Percentiles rank a stretch among this genome's conserved stretches.
phyloP scores from a whole-genome alignment of 148 eudicot species.

The Rhododendron ferrugineum region DNA sequence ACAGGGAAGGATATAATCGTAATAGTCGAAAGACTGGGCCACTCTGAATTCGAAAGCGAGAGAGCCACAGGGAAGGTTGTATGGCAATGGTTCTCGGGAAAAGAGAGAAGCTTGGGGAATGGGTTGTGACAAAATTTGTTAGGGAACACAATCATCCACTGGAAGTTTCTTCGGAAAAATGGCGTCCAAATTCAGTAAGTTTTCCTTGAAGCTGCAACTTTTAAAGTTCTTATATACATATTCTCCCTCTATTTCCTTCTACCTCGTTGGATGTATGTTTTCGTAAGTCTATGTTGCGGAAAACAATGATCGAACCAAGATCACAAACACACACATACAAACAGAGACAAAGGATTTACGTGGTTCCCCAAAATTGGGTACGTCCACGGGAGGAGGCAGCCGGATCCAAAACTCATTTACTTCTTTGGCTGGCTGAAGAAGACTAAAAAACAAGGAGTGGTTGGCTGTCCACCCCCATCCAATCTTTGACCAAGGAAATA shows the following conservation, averaged over 20 bases:
- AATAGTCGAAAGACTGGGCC: not conserved
- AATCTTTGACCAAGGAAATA: too few relatives aligned
- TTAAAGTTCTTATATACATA: not conserved
- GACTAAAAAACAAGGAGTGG: too few relatives aligned
- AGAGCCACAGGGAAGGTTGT: conserved; percentile 14
- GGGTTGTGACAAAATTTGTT: not conserved
- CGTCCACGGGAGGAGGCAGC: too few relatives aligned
- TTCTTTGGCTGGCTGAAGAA: too few relatives aligned
- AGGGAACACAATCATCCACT: too few relatives aligned
- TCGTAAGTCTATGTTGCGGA: too few relatives aligned
- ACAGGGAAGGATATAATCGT: not conserved
- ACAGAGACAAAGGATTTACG: too few relatives aligned
- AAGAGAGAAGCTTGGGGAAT: conserved; percentile 3
- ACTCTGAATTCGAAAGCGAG: conserved; percentile 8
- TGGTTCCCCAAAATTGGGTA: too few relatives aligned
- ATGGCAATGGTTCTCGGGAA: conserved; percentile 12
- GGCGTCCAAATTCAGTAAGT: not conserved
- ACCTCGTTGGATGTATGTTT: not conserved
- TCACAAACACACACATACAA: too few relatives aligned
- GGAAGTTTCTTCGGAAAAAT: not conserved
- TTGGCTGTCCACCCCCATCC: too few relatives aligned
- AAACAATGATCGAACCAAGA: too few relatives aligned
- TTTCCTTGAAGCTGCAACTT: not conserved
- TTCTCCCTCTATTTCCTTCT: not conserved
- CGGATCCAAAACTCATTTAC: too few relatives aligned